Evolutionary conservation across 306 rosid genomes (phyloP), one percentile per base, ranked within the genome.

Genomic region (Mucuna pruriens): DNA sequence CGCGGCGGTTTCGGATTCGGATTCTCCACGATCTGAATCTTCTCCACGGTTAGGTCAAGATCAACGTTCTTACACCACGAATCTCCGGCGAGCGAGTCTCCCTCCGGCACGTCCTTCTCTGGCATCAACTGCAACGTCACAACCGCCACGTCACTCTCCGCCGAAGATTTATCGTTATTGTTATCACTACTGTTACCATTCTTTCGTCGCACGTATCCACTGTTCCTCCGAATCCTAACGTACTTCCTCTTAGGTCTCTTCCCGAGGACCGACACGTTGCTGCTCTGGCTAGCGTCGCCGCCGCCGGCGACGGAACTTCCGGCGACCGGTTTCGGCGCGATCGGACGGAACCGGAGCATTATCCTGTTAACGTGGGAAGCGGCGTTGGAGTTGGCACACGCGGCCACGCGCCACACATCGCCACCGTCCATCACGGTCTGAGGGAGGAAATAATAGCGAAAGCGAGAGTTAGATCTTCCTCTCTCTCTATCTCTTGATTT

Each of bases 271-370:
- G 83, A 61, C 17, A 38, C n/a, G 11, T 20, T 5, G 76, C 29
- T 31, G 62, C 22, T 85, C 22, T 70, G 79, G n/a, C 4, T 33
- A 26, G 75, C 81, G 57, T 2, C 15, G 0, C 17, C 38, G 17
- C 9, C 9, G 38, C 20, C 52, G 0, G 65, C 78, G 63, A 80
- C 76, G 36, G 85, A 70, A 1, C 68, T 52, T 2, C 76, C 83
- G 23, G 80, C 9, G 15, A 60, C 87, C 2, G 95, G 95, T 64
- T 89, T 92, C 0, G 94, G 97, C 1, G 94, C 94, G 88, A 92
- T 92, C 62, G 95, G 95, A 1, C 92, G 92, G 88, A 89, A 92
- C 39, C 89, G 87, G 75, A 83, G 92, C 94, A 88, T 88, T 44
- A 84, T 72, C 31, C 49, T 78, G 86, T 88, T 70, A 19, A 84